A percentile compares a stretch with the other conserved stretches of the same genome.
Conservation (phyloP, 192 early-diverging fungal genomes). For the Paraglomus brasilianum region DNA sequence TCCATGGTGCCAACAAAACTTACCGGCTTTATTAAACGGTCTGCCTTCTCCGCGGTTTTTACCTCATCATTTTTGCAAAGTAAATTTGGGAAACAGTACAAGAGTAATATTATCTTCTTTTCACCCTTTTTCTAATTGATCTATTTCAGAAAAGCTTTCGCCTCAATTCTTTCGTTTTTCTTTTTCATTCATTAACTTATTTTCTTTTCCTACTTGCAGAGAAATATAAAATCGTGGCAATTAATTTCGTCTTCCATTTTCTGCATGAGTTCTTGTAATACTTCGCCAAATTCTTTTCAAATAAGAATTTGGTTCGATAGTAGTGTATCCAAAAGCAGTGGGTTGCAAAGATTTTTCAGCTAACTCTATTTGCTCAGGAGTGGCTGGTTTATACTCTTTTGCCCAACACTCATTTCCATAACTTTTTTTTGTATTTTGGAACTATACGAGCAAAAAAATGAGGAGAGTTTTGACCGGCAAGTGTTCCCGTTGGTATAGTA, state of each 20-base stretch:
- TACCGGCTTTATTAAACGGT: conserved; percentile 17
- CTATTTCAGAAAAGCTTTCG: too few relatives aligned
- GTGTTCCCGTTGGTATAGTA: conserved; percentile 9
- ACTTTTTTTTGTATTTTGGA: conserved; percentile 19
- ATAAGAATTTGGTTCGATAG: conserved; percentile 7
- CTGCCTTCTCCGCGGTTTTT: too few relatives aligned
- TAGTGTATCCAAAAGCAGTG: conserved; percentile 7
- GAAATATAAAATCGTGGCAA: background rate
- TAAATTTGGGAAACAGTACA: conserved; percentile 19
- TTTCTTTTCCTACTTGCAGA: too few relatives aligned
- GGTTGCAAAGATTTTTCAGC: conserved; percentile 4
- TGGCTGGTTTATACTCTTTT: conserved; percentile 17
- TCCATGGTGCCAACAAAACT: too few relatives aligned
- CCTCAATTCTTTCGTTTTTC: too few relatives aligned
- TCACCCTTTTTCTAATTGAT: too few relatives aligned
- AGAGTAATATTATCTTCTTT: conserved; percentile 10
- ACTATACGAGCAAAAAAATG: conserved; percentile 3
- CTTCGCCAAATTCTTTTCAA: conserved; percentile 15
- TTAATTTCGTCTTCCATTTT: conserved; percentile 17
- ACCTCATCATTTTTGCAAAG: conserved; percentile 1
- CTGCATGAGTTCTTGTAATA: too few relatives aligned
- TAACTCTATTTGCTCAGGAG: too few relatives aligned
- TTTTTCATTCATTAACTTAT: too few relatives aligned
- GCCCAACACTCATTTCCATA: conserved; percentile 3
- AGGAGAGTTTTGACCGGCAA: conserved; percentile 1